Base-by-base conservation (phyloP, 2,329 filamentous ascomycete genomes). In the Remersonia thermophila region DNA sequence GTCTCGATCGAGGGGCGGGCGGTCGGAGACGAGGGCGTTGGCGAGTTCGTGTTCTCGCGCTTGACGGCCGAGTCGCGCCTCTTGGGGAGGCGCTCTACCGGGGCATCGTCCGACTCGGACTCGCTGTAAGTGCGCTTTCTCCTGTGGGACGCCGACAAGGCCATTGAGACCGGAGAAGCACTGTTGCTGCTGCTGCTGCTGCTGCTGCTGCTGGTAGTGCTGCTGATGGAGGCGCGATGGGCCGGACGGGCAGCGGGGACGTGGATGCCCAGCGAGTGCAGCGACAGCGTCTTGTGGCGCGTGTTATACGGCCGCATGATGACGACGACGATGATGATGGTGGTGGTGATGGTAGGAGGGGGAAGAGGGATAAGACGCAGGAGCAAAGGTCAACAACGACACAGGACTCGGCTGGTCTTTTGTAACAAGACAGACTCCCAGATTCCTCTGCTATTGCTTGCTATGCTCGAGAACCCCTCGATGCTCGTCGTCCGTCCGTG, bases 181-280 rank as follows among this genome's bases (percentile, higher is more conserved):
- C n/a, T n/a, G n/a, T n/a, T n/a, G 37, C 39, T 44, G 42, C 33
- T 43, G 40, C 31, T 25, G 41, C 27, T 41, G 36, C 29, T 36
- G 39, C 12, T 27, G 25, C 25, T 27, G 27, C 11, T 12, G 27
- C 27, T 44, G 42, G 33, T 42, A 40, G 31, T 17, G 40, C 28
- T 42, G 36, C 29, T 37, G 40, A 23, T 30, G 49, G 56, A 55
- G 59, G 67, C 64, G 61, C 66, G 62, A 61, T 74, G 66, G 45
- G 73, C 63, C 52, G 76, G 70, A 52, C 77, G 66, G 50, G 70
- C 67, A 52, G 80, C 73, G 46, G 83, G 79, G 46, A 95, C 69
- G 53, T 91, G 83, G 51, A 96, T 94, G 57, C 91, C 91, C 52
- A 96, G 73, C 48, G 86, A 93, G 42, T 85, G 83, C 54, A 96